Evolutionary conservation across 306 rosid genomes (phyloP), one percentile per base, ranked within the genome.

Genomic region (Sesbania bispinosa): DNA sequence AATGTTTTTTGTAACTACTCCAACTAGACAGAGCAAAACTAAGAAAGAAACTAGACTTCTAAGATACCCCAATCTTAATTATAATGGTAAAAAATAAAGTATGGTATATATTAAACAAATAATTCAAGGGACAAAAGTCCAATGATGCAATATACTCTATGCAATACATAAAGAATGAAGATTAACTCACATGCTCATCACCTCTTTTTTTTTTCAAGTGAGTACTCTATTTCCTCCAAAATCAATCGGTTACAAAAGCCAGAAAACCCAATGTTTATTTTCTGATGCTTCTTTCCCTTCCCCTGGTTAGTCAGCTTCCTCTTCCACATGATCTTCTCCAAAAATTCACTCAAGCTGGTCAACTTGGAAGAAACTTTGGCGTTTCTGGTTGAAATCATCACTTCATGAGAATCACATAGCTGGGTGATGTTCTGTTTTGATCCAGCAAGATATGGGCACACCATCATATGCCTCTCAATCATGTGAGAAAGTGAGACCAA

Each of bases 381-480:
- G 13, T 32, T 61, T 21, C 9, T 14, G n/a, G 35, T 27, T 57
- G 70, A 57, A 66, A 45, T 51, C 52, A 24, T 30, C 36, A 46
- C 35, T 24, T 67, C 36, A 48, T 26, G 36, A 13, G 48, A 21
- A 43, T 65, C 36, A 60, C 55, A 70, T 27, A 73, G 24, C 1
- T 67, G 33, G 59, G 81, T 14, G 63, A 54, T 77, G 78, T 79
- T 36, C 50, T 80, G 79, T 75, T 72, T 66, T 20, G 96, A 82
- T 60, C 86, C 84, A 19, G 65, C 83, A 6, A 74, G 68, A 67
- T 73, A 66, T 19, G 96, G 94, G 33, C 77, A 58, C 30, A 73
- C 55, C 87, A 80, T 83, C 77, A 89, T 83, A 77, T 88, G 87
- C 42, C 92, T 86, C 46, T 92, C 96, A 62, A 89, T 88, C 6